These are phyloP conservation scores for Pholiota molesta DNA, from an alignment of 768 basidiomycete species.

Conservation along the genomic window DNA sequence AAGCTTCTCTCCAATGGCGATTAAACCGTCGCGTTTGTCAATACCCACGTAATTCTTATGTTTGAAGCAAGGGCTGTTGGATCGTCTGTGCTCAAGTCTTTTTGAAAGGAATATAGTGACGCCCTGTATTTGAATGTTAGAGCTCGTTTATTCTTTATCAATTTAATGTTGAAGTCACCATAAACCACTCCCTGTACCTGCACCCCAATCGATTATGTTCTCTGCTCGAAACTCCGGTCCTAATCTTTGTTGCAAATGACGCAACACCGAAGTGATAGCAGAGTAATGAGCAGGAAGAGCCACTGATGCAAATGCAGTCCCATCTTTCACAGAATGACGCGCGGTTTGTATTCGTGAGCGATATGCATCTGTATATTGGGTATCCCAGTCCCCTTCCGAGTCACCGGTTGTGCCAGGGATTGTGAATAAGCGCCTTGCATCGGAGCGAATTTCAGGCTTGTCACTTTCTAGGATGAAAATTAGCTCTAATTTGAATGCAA, in stretches of 20 bases:
- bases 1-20: slow-evolving; percentile 66
- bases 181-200: slow-evolving; percentile 79
- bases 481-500: slow-evolving; percentile 3
- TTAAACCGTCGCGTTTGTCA: slow-evolving; percentile 76
- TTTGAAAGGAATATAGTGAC: slow-evolving; percentile 64
- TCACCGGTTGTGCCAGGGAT: slow-evolving; percentile 27
- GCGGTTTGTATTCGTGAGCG: slow-evolving; percentile 59
- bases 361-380: slow-evolving; percentile 59
- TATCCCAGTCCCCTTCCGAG: slow-evolving; percentile 50
- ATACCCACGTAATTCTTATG: slow-evolving; percentile 71
- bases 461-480: slow-evolving; percentile 51
- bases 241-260: slow-evolving; percentile 64
- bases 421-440: slow-evolving; percentile 73
- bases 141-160: slow-evolving; percentile 5
- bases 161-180: slow-evolving; percentile 53
- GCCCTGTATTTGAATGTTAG: slow-evolving; percentile 51
- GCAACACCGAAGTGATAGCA: slow-evolving; percentile 74
- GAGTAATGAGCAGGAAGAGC: slow-evolving; percentile 88
- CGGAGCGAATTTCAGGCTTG: slow-evolving; percentile 65
- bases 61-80: slow-evolving; percentile 49
- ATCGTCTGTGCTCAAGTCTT: slow-evolving; percentile 34
- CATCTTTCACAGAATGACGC: slow-evolving; percentile 69
- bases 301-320: slow-evolving; percentile 82
- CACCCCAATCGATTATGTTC: slow-evolving; percentile 82
- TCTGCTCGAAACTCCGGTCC: slow-evolving; percentile 63